phyloP scores from a whole-genome alignment of 2,329 filamentous ascomycete genomes.

The Xylaria sp. region DNA sequence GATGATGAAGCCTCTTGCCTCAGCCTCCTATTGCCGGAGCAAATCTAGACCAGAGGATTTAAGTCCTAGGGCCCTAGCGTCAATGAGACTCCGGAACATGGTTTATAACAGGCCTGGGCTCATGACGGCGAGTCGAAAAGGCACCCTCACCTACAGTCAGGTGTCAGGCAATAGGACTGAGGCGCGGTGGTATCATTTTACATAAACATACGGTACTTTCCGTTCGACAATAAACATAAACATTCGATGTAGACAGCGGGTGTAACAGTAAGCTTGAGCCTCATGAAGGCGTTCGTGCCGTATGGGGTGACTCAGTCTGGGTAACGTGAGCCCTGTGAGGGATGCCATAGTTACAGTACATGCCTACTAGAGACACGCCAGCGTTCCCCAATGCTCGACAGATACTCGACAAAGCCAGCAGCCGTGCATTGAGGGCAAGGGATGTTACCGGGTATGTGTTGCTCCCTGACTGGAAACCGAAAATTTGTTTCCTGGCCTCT shows the following conservation, averaged over 20 bases:
- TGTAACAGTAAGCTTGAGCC: not conserved
- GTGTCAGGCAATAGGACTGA: not conserved
- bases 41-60: not conserved
- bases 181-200: not conserved
- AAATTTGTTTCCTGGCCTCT: not conserved
- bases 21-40: not conserved
- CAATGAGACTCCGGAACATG: not conserved
- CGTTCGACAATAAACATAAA: not conserved
- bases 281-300: not conserved
- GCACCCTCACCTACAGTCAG: not conserved
- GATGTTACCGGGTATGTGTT: not conserved
- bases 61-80: not conserved
- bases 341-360: not conserved
- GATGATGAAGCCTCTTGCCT: not conserved
- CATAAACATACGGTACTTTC: not conserved
- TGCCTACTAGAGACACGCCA: not conserved
- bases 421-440: not conserved
- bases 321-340: not conserved
- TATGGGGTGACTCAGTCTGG: not conserved
- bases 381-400: too few species aligned
- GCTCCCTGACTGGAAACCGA: not conserved
- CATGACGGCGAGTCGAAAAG: not conserved
- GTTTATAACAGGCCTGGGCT: not conserved
- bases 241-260: not conserved
- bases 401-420: not conserved